Evolutionary conservation across 2,329 filamentous ascomycete species (phyloP), one percentile per base, ranked within the genome.

Genomic region (Cladosporium sp.): DNA sequence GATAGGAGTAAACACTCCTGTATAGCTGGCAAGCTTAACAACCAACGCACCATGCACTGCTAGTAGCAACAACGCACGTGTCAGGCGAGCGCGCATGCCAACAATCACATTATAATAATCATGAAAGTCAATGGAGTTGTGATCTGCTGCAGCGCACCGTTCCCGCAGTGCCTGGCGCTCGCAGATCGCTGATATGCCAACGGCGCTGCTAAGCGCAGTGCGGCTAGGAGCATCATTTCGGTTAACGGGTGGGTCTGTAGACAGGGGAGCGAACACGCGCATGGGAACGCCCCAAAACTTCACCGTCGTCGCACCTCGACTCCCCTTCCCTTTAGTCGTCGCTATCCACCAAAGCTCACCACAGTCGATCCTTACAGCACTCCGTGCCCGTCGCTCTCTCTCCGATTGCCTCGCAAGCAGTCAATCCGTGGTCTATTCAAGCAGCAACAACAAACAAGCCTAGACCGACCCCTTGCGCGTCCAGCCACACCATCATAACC

Each of bases 321-420:
- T 39, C 30, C 36, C 25, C 54, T 34, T 39, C 19, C 30, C 36
- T 52, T 17, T 28, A 25, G 47, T 50, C 8, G 40, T 37, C 19
- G 51, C 25, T 37, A 43, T 45, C 39, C 40, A 25, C 43, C 34
- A n/a, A 28, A 9, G 30, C 43, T 49, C 54, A 56, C 54, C 54
- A 20, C 54, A 56, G 54, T 56, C 54, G 54, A 22, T 56, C 54
- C 47, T 56, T 56, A 56, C 52, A 49, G 37, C 42, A 28, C 54
- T 11, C 30, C 54, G 36, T 36, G 52, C 52, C 52, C 40, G 54
- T 49, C 54, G 54, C 54, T 56, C 54, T 39, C 42, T 56, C 42
- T 25, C 54, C 54, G 54, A 56, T 37, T 36, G 54, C 54, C 40
- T 56, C 22, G 54, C 42, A 49, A 43, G 54, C 54, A 39, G 34